These are phyloP conservation scores for Ajuga reptans DNA, from an alignment of 305 asterid genomes.

Conservation along the genomic window DNA sequence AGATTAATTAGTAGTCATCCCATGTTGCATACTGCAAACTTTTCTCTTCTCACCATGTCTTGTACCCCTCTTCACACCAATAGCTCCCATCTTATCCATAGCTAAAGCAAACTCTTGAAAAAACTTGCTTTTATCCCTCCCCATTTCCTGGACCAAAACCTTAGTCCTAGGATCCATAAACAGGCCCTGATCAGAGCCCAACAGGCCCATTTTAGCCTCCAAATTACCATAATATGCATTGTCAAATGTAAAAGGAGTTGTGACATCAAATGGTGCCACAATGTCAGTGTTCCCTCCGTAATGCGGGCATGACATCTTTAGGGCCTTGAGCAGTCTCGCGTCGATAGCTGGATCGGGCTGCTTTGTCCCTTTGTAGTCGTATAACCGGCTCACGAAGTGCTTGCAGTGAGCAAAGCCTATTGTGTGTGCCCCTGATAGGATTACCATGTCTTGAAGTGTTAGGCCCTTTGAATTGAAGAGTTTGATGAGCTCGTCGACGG, in stretches of 20 bases:
- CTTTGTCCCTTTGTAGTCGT: constrained; percentile 51
- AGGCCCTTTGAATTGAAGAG: constrained; percentile 75
- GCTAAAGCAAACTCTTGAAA: constrained; percentile 60
- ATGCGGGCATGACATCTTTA: constrained; percentile 72
- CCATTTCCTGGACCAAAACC: constrained; percentile 59
- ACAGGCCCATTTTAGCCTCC: constrained; percentile 63
- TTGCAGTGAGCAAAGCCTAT: constrained; percentile 87
- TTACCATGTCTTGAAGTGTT: constrained; percentile 57
- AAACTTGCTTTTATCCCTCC: constrained; percentile 61
- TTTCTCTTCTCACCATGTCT: constrained; percentile 76
- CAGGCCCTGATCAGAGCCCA: constrained; percentile 67
- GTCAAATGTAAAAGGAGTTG: constrained; percentile 80
- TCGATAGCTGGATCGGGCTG: constrained; percentile 65
- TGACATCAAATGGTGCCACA: constrained; percentile 85
- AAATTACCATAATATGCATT: constrained; percentile 82
- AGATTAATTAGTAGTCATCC: constrained; percentile 14
- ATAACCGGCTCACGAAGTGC: constrained; percentile 55
- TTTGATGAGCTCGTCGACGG: constrained; percentile 46
- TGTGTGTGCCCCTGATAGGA: constrained; percentile 86
- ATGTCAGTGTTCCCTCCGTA: constrained; percentile 67
- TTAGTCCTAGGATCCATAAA: constrained; percentile 68
- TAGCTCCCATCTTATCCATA: constrained; percentile 91
- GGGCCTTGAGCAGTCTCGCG: constrained; percentile 66
- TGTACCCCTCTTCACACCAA: constrained; percentile 73
- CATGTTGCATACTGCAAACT: constrained; percentile 47